These are phyloP conservation scores for Ogataea chonburiensis DNA, from an alignment of 805 yeast species.

Conservation along the genomic window DNA sequence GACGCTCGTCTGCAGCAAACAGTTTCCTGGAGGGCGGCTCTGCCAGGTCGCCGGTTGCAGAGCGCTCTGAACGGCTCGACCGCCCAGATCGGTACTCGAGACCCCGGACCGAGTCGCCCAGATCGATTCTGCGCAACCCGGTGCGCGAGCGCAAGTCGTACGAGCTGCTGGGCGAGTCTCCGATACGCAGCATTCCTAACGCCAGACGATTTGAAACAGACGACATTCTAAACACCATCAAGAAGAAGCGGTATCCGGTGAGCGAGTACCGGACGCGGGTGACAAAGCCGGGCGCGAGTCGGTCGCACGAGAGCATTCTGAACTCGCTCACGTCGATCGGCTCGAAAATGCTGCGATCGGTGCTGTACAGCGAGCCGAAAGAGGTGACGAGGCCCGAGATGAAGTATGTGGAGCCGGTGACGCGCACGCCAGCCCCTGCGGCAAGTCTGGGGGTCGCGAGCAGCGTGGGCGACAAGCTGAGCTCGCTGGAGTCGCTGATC, in stretches of 20 bases:
- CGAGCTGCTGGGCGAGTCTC: slow-evolving; percentile 31
- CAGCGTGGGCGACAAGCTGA: slow-evolving; percentile 7
- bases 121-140: slow-evolving; percentile 2
- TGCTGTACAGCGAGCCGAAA: slow-evolving; percentile 27
- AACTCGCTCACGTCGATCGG: slow-evolving; percentile 31
- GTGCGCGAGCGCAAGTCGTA: slow-evolving; percentile 17
- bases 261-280: slow-evolving; percentile 1
- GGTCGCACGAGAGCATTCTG: slow-evolving; percentile 21
- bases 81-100: too few species aligned
- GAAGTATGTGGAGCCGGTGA: not conserved
- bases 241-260: not conserved
- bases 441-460: not conserved
- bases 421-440: not conserved
- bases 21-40: slow-evolving; percentile 9
- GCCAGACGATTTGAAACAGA: slow-evolving; percentile 21
- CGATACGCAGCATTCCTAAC: slow-evolving; percentile 23
- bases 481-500: slow-evolving; percentile 18
- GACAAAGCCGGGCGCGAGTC: slow-evolving; percentile 4
- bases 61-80: slow-evolving; percentile 2
- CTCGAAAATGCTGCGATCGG: slow-evolving; percentile 28
- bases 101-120: slow-evolving; percentile 2
- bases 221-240: slow-evolving; percentile 16
- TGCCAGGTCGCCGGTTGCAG: not conserved
- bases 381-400: not conserved
- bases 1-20: slow-evolving; percentile 17